These are phyloP conservation scores for Salisapilia sapeloensis DNA, from an alignment of 352 stramenopile species.

Conservation along the genomic window DNA sequence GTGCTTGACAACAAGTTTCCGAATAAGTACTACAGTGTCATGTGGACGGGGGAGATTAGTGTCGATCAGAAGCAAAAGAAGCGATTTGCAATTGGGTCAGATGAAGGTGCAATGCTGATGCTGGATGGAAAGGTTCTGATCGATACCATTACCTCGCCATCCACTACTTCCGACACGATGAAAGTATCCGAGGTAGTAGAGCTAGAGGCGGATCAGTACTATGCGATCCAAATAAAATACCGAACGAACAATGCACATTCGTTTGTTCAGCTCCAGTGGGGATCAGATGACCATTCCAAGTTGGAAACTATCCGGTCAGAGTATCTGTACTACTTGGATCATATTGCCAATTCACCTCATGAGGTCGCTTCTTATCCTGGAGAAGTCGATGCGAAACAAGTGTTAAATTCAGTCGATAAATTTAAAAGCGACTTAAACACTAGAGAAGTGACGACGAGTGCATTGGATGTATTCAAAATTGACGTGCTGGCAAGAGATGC, in stretches of 20 bases:
- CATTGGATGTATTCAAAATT: slow-evolving; percentile 43
- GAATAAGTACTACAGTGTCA: slow-evolving; percentile 59
- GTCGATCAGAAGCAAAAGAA: slow-evolving; percentile 33
- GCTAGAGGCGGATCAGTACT: slow-evolving; percentile 32
- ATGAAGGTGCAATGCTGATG: slow-evolving; percentile 62
- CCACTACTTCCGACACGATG: slow-evolving; percentile 3
- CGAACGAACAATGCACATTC: slow-evolving; percentile 63
- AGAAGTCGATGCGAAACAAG: slow-evolving; percentile 26
- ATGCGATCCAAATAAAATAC: slow-evolving; percentile 74
- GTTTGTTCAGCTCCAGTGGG: slow-evolving; percentile 74
- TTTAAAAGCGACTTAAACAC: slow-evolving; percentile 12
- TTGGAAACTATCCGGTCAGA: slow-evolving; percentile 18
- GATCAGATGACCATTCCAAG: slow-evolving; percentile 13
- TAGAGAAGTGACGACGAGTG: slow-evolving; percentile 9
- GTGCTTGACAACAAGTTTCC: slow-evolving; percentile 48
- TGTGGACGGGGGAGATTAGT: slow-evolving; percentile 43
- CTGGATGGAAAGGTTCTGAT: slow-evolving; percentile 58
- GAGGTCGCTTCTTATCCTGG: slow-evolving; percentile 54
- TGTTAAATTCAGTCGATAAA: slow-evolving; percentile 41
- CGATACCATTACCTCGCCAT: slow-evolving; percentile 15
- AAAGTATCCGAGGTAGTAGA: slow-evolving; percentile 3
- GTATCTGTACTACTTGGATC: too few relatives aligned
- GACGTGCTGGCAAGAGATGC: slow-evolving; percentile 62
- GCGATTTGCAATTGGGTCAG: slow-evolving; percentile 59
- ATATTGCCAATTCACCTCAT: too few relatives aligned